Percentiles rank a stretch among this genome's conserved stretches.
phyloP scores from a whole-genome alignment of 805 yeast genomes.

The Priceomyces castillae region DNA sequence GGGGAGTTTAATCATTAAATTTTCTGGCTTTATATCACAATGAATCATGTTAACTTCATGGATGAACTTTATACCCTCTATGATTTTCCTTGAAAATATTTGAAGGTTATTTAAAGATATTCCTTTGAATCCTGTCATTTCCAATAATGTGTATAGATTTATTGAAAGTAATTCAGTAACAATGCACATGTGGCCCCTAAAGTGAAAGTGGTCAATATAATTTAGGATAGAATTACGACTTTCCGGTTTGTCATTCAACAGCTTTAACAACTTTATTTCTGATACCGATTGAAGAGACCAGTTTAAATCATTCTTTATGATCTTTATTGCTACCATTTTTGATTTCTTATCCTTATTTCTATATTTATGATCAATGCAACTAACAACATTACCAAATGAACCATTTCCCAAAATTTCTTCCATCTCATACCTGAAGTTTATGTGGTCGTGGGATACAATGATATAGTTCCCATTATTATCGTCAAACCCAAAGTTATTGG shows the following conservation, averaged over 20 bases:
- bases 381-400: conserved; percentile 76
- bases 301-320: conserved; percentile 68
- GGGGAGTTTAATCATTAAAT: conserved; percentile 56
- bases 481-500: conserved; percentile 67
- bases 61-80: conserved; percentile 58
- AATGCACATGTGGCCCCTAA: conserved; percentile 80
- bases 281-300: conserved; percentile 76
- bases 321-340: conserved; percentile 65
- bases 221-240: conserved; percentile 37
- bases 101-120: conserved; percentile 40
- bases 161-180: conserved; percentile 69
- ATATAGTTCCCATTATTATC: conserved; percentile 64
- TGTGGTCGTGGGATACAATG: conserved; percentile 60
- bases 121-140: conserved; percentile 49
- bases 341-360: conserved; percentile 18
- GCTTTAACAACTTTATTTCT: conserved; percentile 67
- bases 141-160: conserved; percentile 61
- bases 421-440: conserved; percentile 71
- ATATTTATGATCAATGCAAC: conserved; percentile 63
- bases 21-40: conserved; percentile 87
- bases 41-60: conserved; percentile 63
- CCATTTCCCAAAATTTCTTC: conserved; percentile 65
- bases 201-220: conserved; percentile 68
- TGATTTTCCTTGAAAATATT: conserved; percentile 51
- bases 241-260: conserved; percentile 29